These are phyloP conservation scores for Syncephalastrum contaminatum DNA, from an alignment of 371 early-diverging fungal species.

Conservation along the genomic window DNA sequence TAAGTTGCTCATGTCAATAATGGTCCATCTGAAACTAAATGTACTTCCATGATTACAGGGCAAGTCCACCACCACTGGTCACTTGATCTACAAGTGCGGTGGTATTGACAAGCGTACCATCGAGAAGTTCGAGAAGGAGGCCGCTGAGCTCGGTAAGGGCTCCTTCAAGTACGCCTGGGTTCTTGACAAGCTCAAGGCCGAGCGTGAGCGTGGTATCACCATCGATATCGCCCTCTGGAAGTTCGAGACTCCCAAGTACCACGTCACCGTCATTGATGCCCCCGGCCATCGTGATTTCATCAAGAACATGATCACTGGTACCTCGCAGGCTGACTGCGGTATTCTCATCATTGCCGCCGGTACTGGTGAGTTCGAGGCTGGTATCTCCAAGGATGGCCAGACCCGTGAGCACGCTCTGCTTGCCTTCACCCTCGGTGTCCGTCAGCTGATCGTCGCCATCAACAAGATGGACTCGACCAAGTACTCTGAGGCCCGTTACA, in stretches of 20 bases:
- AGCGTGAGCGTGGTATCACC: constrained; percentile 97
- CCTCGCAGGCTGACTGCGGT: constrained; percentile 77
- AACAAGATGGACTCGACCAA: constrained; percentile 88
- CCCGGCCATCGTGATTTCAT: constrained; percentile 99
- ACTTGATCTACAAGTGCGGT: constrained; percentile 98
- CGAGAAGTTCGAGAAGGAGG: constrained; percentile 99
- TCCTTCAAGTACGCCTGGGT: constrained; percentile 98
- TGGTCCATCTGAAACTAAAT: constrained; percentile 37
- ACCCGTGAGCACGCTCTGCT: constrained; percentile 99
- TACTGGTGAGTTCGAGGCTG: constrained; percentile 96
- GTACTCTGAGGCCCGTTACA: constrained; percentile 54
- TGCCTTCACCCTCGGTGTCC: constrained; percentile 94
- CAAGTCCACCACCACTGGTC: constrained; percentile 66
- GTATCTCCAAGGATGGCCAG: constrained; percentile 94
- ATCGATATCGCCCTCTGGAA: constrained; percentile 87
- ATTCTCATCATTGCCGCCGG: constrained; percentile 94
- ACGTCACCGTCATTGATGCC: constrained; percentile 96
- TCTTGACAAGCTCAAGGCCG: constrained; percentile 95
- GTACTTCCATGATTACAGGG: constrained; percentile 14
- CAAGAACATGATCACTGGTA: constrained; percentile 99
- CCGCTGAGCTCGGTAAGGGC: constrained; percentile 97
- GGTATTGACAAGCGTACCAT: constrained; percentile 98
- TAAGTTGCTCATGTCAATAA: constrained; percentile 9
- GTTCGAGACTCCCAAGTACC: constrained; percentile 96
- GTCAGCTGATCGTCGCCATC: constrained; percentile 94